phyloP scores from a whole-genome alignment of 192 early-diverging fungal genomes.

The Paraglomus brasilianum region DNA sequence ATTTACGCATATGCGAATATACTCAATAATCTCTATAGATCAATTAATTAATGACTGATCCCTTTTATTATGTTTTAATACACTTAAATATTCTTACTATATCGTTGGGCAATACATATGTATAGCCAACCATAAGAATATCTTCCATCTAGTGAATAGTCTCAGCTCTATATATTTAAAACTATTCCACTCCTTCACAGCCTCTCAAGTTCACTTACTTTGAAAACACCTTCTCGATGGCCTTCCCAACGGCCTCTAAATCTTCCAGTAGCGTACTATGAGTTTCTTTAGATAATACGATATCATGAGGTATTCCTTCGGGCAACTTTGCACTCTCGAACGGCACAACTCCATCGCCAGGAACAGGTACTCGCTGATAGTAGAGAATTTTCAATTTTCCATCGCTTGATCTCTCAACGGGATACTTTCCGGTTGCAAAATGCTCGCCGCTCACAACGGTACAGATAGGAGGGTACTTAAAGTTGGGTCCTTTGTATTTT shows the following conservation, averaged over 20 bases:
- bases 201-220: no score
- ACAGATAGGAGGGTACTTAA: slow-evolving; percentile 19
- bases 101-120: no score
- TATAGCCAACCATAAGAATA: no score
- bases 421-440: slow-evolving; percentile 8
- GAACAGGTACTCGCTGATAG: background rate
- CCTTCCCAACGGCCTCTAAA: slow-evolving; percentile 18
- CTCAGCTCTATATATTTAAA: no score
- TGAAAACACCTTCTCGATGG: slow-evolving; percentile 10
- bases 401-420: background rate
- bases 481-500: background rate
- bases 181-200: no score
- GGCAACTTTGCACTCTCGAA: slow-evolving; percentile 19
- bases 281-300: background rate
- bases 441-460: background rate
- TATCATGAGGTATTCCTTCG: slow-evolving; percentile 17
- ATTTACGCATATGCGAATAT: no score
- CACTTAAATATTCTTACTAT: no score
- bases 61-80: no score
- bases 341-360: slow-evolving; percentile 10
- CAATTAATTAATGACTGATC: no score
- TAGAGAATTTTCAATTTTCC: background rate
- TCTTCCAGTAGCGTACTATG: slow-evolving; percentile 25
- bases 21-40: no score
- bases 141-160: no score